Conservation (phyloP, 192 early-diverging fungal genomes). For the Coemansia sp. region DNA sequence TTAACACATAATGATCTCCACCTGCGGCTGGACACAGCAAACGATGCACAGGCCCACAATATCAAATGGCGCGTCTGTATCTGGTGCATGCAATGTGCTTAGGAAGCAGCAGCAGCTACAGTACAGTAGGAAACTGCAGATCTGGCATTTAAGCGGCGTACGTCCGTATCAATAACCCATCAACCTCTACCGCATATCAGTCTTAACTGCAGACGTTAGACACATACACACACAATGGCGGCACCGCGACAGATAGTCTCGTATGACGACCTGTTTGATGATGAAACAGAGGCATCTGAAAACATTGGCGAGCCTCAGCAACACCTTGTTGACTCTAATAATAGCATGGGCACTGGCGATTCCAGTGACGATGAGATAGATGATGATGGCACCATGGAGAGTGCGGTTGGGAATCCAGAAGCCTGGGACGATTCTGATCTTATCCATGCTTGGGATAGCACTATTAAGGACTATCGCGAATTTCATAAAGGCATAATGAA, state of each 20-base stretch:
- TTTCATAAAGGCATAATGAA: slow-evolving; percentile 27
- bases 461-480: slow-evolving; percentile 59
- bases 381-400: neutral
- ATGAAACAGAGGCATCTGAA: slow-evolving; percentile 8
- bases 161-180: neutral
- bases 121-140: neutral
- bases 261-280: slow-evolving; percentile 41
- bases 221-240: slow-evolving; percentile 6
- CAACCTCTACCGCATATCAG: neutral
- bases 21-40: neutral
- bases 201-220: neutral
- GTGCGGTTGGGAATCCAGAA: slow-evolving; percentile 10
- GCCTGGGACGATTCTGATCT: slow-evolving; percentile 66
- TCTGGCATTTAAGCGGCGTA: neutral
- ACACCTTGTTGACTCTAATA: neutral
- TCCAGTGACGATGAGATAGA: slow-evolving; percentile 12
- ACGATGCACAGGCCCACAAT: neutral
- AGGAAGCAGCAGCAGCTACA: neutral
- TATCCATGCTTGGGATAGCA: slow-evolving; percentile 63
- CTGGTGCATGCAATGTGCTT: neutral
- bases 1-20: neutral
- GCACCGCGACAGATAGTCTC: slow-evolving; percentile 36
- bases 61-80: neutral
- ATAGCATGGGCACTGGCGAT: slow-evolving; percentile 3
- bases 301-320: slow-evolving; percentile 1